Base-by-base conservation (phyloP, 2,329 filamentous ascomycete genomes). In the Aspergillus spinulosporus region DNA sequence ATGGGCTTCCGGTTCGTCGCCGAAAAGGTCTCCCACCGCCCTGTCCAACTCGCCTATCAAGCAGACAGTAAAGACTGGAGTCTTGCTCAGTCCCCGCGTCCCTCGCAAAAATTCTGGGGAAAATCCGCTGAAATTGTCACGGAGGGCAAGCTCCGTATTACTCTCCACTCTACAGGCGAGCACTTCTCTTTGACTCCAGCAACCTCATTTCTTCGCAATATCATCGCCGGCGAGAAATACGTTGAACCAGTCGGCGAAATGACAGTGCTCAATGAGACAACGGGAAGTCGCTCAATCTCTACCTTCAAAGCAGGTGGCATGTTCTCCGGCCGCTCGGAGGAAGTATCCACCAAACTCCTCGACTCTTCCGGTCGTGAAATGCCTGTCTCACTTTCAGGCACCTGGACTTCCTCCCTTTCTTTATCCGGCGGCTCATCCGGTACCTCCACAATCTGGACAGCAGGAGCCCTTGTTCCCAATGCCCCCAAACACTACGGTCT, bases 151-250 rank as follows among this genome's bases (percentile, higher is more conserved):
- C 87, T 91, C 3, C 85, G 92, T 47, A 80, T 97, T 39, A 85
- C 87, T 37, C 78, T 99, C 31, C 87, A 94, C 69, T 82, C 83
- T 2, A 83, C 79, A 1, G 89, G 90, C 53, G 93, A 97, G 70
- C 82, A 86, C 59, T 99, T 93, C 76, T 92, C 87, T 64, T 99
- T 92, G 91, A 88, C 84, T 45, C 82, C 90, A 14, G 91, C 93
- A 1, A 96, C 91, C 3, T 90, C 89, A 62, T 97, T 97, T 75
- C 77, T 99, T 52, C 86, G 94, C 47, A 99, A 99, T 71, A 91
- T 99, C 52, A 95, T 99, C 54, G 93, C 96, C 66, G 94, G 94
- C 39, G 94, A 99, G 74, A 99, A 97, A 75, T 99, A 99, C 70
- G 86, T 97, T 9, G 94, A 99, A 75, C 94, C 94, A 0, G 90